phyloP scores from a whole-genome alignment of 2,329 filamentous ascomycete species.

The Calonectria leucothoes region DNA sequence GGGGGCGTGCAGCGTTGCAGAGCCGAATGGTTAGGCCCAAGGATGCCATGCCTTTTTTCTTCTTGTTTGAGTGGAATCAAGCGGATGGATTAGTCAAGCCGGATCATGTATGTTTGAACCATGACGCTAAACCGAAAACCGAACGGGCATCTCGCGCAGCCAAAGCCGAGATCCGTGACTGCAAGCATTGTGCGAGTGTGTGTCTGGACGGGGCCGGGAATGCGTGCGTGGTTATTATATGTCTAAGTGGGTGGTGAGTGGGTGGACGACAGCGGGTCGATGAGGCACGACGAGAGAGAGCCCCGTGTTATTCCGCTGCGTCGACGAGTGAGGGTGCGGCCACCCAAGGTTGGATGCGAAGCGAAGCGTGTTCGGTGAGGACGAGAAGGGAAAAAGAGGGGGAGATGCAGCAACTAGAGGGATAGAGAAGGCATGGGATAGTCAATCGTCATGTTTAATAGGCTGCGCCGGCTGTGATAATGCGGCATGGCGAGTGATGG shows the following conservation, averaged over 20 bases:
- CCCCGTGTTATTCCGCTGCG: neutral
- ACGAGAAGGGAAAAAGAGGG: slow-evolving; percentile 14
- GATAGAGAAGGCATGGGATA: slow-evolving; percentile 9
- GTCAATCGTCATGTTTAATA: neutral
- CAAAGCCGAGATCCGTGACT: slow-evolving; percentile 1
- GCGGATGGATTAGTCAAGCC: neutral
- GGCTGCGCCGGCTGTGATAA: neutral
- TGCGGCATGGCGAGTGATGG: neutral
- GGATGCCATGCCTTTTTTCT: neutral
- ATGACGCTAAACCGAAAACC: neutral
- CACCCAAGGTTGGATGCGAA: neutral
- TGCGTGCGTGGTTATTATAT: neutral
- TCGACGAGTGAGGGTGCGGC: no score
- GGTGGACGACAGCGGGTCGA: neutral
- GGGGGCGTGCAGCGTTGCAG: slow-evolving; percentile 6
- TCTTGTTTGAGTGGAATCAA: neutral
- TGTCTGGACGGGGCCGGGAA: neutral
- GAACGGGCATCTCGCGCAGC: neutral
- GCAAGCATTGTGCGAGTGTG: neutral
- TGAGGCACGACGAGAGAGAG: neutral
- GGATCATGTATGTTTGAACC: neutral
- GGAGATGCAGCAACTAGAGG: neutral
- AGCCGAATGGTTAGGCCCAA: neutral
- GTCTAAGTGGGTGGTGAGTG: neutral
- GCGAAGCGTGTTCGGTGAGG: neutral